Evolutionary conservation across 2,329 filamentous ascomycete species (phyloP), one percentile per base, ranked within the genome.

Genomic region (Malbranchea zuffiana): DNA sequence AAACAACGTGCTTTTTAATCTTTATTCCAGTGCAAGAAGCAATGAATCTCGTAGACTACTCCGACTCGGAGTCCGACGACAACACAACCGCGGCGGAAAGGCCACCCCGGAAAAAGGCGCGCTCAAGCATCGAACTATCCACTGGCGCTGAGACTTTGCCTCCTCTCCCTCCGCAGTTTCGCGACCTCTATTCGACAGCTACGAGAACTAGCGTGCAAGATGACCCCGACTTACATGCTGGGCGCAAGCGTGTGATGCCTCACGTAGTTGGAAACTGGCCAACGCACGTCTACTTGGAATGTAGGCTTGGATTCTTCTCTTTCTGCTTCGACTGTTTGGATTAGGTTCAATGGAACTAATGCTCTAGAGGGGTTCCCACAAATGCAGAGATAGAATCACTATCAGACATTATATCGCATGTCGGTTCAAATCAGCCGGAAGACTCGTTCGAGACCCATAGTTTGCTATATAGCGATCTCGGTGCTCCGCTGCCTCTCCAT

Each of bases 261-360:
- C 90, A 98, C 60, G 68, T 88, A 17, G 74, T 78, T 41, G 90
- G 90, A 42, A 84, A 86, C 57, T 98, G 90, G 90, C 85, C 88
- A 1, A 85, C 79, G 21, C 88, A 96, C 60, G 56, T 96, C 30
- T 96, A 93, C 57, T 68, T 94, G 39, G 88, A 96, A 65, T 98
- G 90, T 92, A 69, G 62, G 77, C 66, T n/a, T 7, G 8, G 18
- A 23, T 6, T 17, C 23, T 11, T 7, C 15, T 27, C 8, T 12
- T 20, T 16, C 20, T 29, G 4, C 19, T 27, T 39, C 19, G n/a
- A n/a, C 18, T 8, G 6, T 5, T 37, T 16, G 15, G 24, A 19
- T 12, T 18, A 10, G 13, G 16, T 29, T 41, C n/a, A n/a, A n/a
- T n/a, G n/a, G n/a, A n/a, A 35, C 40, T 45, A 20, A 51, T 51